Conservation (phyloP, 1,284 basidiomycete genomes). For the Boletus smithii region DNA sequence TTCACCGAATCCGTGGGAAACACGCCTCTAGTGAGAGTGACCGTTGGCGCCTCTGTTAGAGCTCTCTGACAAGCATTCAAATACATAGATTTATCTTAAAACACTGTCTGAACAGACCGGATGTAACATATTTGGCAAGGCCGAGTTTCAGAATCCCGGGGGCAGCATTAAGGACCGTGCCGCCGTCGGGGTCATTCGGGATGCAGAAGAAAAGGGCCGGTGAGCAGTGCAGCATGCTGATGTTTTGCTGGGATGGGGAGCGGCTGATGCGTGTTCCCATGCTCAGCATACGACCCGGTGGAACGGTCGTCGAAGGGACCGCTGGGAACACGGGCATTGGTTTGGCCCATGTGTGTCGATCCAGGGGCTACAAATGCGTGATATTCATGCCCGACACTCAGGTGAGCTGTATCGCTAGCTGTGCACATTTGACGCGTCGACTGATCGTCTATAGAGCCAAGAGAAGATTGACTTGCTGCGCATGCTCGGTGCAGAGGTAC, state of each 20-base stretch:
- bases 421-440: background rate
- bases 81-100: slow-evolving; percentile 74
- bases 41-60: background rate
- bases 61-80: slow-evolving; percentile 2
- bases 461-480: slow-evolving; percentile 97
- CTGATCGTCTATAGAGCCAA: slow-evolving; percentile 60
- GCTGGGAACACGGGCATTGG: slow-evolving; percentile 99
- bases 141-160: slow-evolving; percentile 98
- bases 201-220: slow-evolving; percentile 86
- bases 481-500: slow-evolving; percentile 96
- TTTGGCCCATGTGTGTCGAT: slow-evolving; percentile 91
- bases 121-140: slow-evolving; percentile 90
- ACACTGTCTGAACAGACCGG: slow-evolving; percentile 85
- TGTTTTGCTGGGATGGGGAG: background rate
- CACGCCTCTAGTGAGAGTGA: slow-evolving; percentile 80
- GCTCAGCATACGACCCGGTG: slow-evolving; percentile 80
- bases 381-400: slow-evolving; percentile 99
- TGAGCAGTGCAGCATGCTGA: slow-evolving; percentile 36
- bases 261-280: background rate
- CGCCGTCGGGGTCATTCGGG: slow-evolving; percentile 83
- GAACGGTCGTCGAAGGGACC: slow-evolving; percentile 96
- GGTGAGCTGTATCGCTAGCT: slow-evolving; percentile 39
- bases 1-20: slow-evolving; percentile 91
- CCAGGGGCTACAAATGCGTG: slow-evolving; percentile 95
- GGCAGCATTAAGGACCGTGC: slow-evolving; percentile 98